A percentile compares a stretch with the other conserved stretches of the same genome.
Conservation (phyloP, 441 rosid species). For the Mallotus repandus region DNA sequence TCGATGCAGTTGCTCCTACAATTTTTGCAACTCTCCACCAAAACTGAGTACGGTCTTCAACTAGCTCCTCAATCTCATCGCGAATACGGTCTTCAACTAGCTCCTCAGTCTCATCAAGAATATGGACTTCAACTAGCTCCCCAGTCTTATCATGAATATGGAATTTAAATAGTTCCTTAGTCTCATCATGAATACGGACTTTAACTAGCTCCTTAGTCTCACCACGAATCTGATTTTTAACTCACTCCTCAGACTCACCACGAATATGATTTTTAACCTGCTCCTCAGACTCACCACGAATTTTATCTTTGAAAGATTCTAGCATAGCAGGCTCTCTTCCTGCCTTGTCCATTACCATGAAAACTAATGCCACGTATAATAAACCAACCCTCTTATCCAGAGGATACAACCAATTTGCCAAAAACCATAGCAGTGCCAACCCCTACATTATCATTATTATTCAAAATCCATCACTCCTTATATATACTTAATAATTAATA, state of each 20-base stretch:
- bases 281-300: neutral
- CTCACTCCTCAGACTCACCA: too few species aligned
- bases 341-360: neutral
- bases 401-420: neutral
- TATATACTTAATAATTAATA: too few species aligned
- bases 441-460: neutral
- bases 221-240: too few species aligned
- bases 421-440: neutral
- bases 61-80: neutral
- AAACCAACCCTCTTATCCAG: neutral
- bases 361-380: neutral
- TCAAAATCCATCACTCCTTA: too few species aligned
- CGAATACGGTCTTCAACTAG: too few species aligned
- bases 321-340: neutral
- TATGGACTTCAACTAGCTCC: too few species aligned
- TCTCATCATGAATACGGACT: too few species aligned
- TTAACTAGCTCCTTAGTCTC: too few species aligned
- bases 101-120: too few species aligned
- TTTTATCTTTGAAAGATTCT: neutral
- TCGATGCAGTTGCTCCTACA: neutral
- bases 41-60: neutral
- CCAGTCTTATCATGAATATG: too few species aligned
- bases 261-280: too few species aligned
- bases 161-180: too few species aligned
- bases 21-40: neutral